Conservation (phyloP, 2,329 filamentous ascomycete species). For the Aspergillus costaricaensis region DNA sequence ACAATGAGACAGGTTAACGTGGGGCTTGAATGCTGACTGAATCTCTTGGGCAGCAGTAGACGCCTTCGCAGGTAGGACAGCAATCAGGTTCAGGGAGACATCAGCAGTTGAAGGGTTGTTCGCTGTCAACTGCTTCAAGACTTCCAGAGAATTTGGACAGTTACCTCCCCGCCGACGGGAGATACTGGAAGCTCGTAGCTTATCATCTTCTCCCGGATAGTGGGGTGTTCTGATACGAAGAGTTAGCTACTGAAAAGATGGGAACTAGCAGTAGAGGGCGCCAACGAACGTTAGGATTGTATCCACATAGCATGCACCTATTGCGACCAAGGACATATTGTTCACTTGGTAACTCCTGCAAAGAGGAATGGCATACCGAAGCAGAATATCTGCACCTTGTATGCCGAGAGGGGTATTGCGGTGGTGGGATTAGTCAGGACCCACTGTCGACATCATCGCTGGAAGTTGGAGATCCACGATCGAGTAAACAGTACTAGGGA, state of each 20-base stretch:
- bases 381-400: not conserved
- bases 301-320: conserved; percentile 71
- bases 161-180: conserved; percentile 69
- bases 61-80: conserved; percentile 55
- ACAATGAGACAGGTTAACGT: conserved; percentile 57
- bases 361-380: not conserved
- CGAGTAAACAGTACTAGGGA: too few relatives aligned
- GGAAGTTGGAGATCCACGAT: not conserved
- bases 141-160: conserved; percentile 70
- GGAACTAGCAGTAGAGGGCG: conserved; percentile 1
- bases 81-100: conserved; percentile 40
- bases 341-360: not conserved
- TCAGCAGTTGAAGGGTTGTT: conserved; percentile 9
- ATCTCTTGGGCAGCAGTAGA: conserved; percentile 58
- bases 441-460: conserved; percentile 11
- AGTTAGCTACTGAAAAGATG: conserved; percentile 8
- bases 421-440: conserved; percentile 28
- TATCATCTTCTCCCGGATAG: conserved; percentile 71
- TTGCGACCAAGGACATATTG: conserved; percentile 60
- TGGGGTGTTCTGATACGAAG: conserved; percentile 42
- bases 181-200: conserved; percentile 65
- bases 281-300: conserved; percentile 64
- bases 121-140: conserved; percentile 64
- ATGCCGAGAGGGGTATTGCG: conserved; percentile 1
- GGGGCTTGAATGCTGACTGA: conserved; percentile 54